Percentiles rank a stretch among this genome's conserved stretches.
phyloP scores from a whole-genome alignment of 495 filamentous ascomycete genomes.

The Talaromyces adpressus region DNA sequence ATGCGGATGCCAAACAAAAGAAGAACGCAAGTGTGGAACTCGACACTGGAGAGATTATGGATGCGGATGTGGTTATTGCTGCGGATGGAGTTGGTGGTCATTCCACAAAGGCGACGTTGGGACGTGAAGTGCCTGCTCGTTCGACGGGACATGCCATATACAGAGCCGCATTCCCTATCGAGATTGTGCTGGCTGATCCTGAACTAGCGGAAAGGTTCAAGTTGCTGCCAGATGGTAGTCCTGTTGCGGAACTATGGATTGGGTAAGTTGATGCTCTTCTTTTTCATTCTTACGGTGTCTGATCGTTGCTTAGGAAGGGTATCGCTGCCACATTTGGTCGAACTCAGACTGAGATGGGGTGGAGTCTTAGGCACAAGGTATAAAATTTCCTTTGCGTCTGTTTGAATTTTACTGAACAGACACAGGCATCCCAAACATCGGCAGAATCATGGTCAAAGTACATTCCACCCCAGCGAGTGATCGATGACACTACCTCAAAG shows the following conservation, averaged over 20 bases:
- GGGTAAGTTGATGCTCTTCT: background rate
- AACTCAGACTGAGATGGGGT: constrained; percentile 5
- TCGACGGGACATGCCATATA: constrained; percentile 13
- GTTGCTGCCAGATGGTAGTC: constrained; percentile 3
- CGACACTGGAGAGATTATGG: constrained; percentile 31
- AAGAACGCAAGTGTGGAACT: constrained; percentile 33
- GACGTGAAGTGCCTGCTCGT: constrained; percentile 10
- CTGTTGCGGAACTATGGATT: constrained; percentile 11
- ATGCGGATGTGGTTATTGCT: constrained; percentile 46
- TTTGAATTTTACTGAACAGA: background rate
- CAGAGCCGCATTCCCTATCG: constrained; percentile 9
- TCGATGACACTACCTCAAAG: background rate
- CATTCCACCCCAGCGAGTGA: constrained; percentile 5
- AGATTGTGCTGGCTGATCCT: constrained; percentile 7
- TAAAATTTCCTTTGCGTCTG: background rate
- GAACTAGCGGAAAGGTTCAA: constrained; percentile 6
- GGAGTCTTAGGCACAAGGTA: constrained; percentile 9
- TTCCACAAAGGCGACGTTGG: constrained; percentile 35
- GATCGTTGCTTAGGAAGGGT: background rate
- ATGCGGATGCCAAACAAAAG: constrained; percentile 14
- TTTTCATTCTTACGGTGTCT: background rate
- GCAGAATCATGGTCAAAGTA: background rate
- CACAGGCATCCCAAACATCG: background rate
- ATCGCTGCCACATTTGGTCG: background rate
- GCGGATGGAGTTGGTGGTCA: constrained; percentile 47